These are phyloP conservation scores for Exophiala lecanii-corni DNA, from an alignment of 2,329 filamentous ascomycete species.

Conservation along the genomic window DNA sequence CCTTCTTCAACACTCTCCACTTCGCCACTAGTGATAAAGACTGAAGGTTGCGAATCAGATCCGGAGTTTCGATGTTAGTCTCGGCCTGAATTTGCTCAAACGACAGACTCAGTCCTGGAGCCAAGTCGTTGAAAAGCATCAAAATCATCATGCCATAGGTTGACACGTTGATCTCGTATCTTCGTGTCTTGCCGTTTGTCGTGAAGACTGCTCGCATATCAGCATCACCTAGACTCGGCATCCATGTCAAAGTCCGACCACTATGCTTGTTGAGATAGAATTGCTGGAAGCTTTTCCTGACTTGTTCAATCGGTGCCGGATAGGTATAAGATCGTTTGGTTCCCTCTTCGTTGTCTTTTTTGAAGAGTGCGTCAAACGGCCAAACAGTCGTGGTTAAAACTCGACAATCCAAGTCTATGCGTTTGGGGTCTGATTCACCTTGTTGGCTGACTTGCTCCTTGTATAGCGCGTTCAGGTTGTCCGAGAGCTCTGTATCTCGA, in stretches of 20 bases:
- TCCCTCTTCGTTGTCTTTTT: slow-evolving; percentile 46
- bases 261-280: slow-evolving; percentile 86
- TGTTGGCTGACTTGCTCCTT: slow-evolving; percentile 61
- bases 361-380: slow-evolving; percentile 83
- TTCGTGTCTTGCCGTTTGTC: slow-evolving; percentile 66
- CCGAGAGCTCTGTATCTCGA: slow-evolving; percentile 85
- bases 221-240: slow-evolving; percentile 69
- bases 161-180: slow-evolving; percentile 86
- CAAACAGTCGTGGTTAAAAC: slow-evolving; percentile 92
- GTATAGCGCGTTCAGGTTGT: slow-evolving; percentile 75
- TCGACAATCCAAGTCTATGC: slow-evolving; percentile 74
- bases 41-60: slow-evolving; percentile 73
- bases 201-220: slow-evolving; percentile 79
- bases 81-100: slow-evolving; percentile 76
- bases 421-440: slow-evolving; percentile 54
- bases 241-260: slow-evolving; percentile 84
- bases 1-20: slow-evolving; percentile 73
- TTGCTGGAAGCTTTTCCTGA: slow-evolving; percentile 80
- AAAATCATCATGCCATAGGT: slow-evolving; percentile 91
- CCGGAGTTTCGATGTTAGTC: slow-evolving; percentile 71
- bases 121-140: slow-evolving; percentile 79
- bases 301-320: slow-evolving; percentile 65
- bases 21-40: slow-evolving; percentile 80
- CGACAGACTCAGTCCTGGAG: slow-evolving; percentile 46
- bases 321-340: slow-evolving; percentile 59